Percentiles rank a stretch among this genome's conserved stretches.
Evolutionary conservation across 2,329 filamentous ascomycete genomes (phyloP).

Genomic region (Trichophyton rubrum): DNA sequence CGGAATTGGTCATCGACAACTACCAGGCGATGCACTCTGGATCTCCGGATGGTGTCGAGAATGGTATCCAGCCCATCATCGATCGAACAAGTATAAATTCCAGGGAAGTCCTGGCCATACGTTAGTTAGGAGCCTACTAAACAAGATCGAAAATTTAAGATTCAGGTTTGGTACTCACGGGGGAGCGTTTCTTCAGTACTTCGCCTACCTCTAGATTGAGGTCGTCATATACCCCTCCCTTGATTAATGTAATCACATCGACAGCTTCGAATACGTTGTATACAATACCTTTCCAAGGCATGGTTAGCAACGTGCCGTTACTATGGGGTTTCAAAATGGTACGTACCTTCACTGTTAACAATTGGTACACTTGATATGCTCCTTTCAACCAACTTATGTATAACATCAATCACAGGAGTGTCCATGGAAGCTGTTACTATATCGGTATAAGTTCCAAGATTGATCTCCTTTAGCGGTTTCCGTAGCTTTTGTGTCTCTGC

Average conservation of each 20-base stretch:
- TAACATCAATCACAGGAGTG: constrained; percentile 84
- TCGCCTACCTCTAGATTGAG: constrained; percentile 76
- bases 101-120: constrained; percentile 60
- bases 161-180: constrained; percentile 38
- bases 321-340: background rate
- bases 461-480: constrained; percentile 73
- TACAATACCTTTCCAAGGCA: constrained; percentile 43
- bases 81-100: constrained; percentile 90
- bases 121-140: background rate
- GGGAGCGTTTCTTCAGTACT: constrained; percentile 70
- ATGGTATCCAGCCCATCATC: constrained; percentile 89
- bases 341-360: constrained; percentile 53
- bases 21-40: constrained; percentile 81
- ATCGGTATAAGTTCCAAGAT: constrained; percentile 70
- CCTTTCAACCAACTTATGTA: constrained; percentile 80
- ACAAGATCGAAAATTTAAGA: background rate
- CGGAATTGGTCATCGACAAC: constrained; percentile 83
- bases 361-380: constrained; percentile 95
- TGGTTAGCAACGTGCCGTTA: background rate
- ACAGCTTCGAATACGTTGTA: constrained; percentile 97
- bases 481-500: constrained; percentile 77
- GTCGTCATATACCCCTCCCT: constrained; percentile 85
- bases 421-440: constrained; percentile 77
- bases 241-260: constrained; percentile 92
- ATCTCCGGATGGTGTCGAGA: constrained; percentile 92